A percentile compares a stretch with the other conserved stretches of the same genome.
Evolutionary conservation across 2,329 filamentous ascomycete genomes (phyloP).

Genomic region (Diaporthe capsici): DNA sequence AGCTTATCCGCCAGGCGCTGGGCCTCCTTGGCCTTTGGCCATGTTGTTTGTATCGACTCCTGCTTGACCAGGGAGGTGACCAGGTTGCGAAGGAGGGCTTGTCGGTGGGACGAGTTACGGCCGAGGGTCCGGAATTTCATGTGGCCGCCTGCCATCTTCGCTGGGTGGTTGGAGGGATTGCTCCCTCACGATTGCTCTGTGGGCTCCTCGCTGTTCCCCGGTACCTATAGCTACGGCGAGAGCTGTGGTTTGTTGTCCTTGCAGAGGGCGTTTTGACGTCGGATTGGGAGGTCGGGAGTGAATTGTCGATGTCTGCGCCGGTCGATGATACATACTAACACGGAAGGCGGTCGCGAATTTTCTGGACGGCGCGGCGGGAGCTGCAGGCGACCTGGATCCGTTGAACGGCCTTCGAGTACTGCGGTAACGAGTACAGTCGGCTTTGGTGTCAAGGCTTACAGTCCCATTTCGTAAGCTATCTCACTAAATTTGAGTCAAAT

Average conservation of each 20-base stretch:
- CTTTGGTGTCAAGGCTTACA: background rate
- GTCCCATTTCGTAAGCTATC: too few species aligned
- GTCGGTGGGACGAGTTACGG: slow-evolving; percentile 87
- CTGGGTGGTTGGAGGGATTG: slow-evolving; percentile 18
- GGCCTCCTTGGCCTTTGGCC: slow-evolving; percentile 96
- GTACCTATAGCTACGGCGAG: background rate
- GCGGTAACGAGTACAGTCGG: background rate
- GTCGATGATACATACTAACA: slow-evolving; percentile 11
- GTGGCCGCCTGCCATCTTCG: slow-evolving; percentile 84
- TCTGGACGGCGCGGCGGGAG: slow-evolving; percentile 36
- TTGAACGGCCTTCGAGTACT: background rate
- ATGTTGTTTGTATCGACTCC: slow-evolving; percentile 95
- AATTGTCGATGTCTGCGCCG: slow-evolving; percentile 29
- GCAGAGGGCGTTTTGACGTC: slow-evolving; percentile 1
- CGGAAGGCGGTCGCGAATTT: slow-evolving; percentile 33
- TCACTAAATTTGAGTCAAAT: rapidly evolving
- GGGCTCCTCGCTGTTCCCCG: background rate
- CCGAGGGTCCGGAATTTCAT: slow-evolving; percentile 91
- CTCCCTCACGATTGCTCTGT: background rate
- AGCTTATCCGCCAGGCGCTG: slow-evolving; percentile 94
- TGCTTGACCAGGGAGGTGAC: slow-evolving; percentile 95
- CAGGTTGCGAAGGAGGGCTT: slow-evolving; percentile 94
- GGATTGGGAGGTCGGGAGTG: background rate
- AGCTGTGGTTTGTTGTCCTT: slow-evolving; percentile 4
- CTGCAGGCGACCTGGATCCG: slow-evolving; percentile 5